Evolutionary conservation across 306 rosid species (phyloP), one percentile per base, ranked within the genome.

Genomic region (Sicyos edulis): DNA sequence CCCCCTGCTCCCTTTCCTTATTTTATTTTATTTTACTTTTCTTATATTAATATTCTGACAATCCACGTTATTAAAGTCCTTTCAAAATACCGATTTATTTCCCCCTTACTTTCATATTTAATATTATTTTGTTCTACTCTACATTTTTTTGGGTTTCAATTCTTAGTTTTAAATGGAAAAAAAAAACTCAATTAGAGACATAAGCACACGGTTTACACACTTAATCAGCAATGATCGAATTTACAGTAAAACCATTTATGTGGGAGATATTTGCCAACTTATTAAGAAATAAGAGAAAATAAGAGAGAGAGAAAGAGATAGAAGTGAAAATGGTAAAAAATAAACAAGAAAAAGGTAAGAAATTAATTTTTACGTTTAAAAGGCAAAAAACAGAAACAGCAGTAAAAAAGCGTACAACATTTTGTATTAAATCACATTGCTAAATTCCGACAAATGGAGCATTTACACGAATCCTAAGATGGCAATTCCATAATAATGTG

Each of bases 361-460:
- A 64, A 64, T 62, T 11, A 17, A 44, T 5, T 42, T 0, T n/a
- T n/a, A 10, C 12, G 9, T 5, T 19, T 20, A 66, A 66, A 65
- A 47, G 14, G 37, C 22, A 44, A 64, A 65, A 20, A 34, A 37
- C 2, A n/a, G 8, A 16, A 42, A 13, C 15, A 42, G 42, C 32
- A 67, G 56, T 67, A 47, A 67, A 45, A 45, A 47, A 50, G 54
- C 32, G 54, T 42, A 12, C 34, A 5, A 17, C 14, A 42, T 64
- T 58, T 64, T 40, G 26, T 10, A 66, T 66, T 44, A 20, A 66
- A 20, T 66, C 11, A 65, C 34, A 42, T 21, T 20, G 54, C 20
- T 45, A 20, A 66, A 66, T 45, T 45, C 72, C 54, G 72, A 67
- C 56, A 67, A 67, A 67, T 67, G 42, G 14, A 47, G 40, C 19